phyloP scores from a whole-genome alignment of 345 rosid genomes.

The Salix koriyanagi region DNA sequence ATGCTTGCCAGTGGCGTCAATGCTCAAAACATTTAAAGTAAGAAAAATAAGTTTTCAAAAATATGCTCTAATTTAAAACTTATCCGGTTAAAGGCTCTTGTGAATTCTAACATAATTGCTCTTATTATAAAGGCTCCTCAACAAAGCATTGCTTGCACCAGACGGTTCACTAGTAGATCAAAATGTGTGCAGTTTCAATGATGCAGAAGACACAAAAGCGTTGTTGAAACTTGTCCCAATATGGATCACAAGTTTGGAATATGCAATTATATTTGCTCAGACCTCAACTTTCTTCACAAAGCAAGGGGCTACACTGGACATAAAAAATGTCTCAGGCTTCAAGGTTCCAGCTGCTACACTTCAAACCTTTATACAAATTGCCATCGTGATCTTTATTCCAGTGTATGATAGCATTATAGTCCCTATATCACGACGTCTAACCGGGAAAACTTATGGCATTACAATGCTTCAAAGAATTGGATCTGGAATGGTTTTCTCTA shows the following conservation, averaged over 20 bases:
- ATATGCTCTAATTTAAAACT: too few species aligned
- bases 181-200: background rate
- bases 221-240: background rate
- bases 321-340: slow-evolving; percentile 7
- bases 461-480: slow-evolving; percentile 22
- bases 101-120: background rate
- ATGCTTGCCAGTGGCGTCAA: background rate
- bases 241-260: slow-evolving; percentile 15
- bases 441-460: slow-evolving; percentile 14
- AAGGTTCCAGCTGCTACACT: slow-evolving; percentile 16
- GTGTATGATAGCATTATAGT: slow-evolving; percentile 17
- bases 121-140: background rate
- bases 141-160: background rate
- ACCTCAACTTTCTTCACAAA: slow-evolving; percentile 23
- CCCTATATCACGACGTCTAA: slow-evolving; percentile 9
- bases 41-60: background rate
- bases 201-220: background rate
- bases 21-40: slow-evolving; percentile 17
- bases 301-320: slow-evolving; percentile 20
- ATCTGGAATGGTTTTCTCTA: slow-evolving; percentile 10
- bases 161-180: background rate
- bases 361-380: slow-evolving; percentile 2
- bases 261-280: slow-evolving; percentile 14
- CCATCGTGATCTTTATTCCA: slow-evolving; percentile 12
- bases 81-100: background rate